Conservation (phyloP, 2,329 filamentous ascomycete genomes). For the Elsinoe necatrix region DNA sequence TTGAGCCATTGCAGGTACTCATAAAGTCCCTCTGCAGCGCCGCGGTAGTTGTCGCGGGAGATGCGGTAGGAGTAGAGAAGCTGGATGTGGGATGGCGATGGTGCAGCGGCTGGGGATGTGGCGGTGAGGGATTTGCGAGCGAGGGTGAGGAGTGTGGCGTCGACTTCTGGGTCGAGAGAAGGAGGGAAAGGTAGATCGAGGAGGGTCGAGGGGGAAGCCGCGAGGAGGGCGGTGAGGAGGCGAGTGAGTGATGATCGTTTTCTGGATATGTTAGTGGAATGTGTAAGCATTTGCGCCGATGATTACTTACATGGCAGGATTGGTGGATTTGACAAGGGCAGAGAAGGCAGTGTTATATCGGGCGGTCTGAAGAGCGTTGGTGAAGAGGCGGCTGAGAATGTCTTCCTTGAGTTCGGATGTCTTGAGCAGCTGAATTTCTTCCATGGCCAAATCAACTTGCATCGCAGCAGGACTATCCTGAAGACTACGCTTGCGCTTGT, state of each 20-base stretch:
- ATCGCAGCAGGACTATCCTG: constrained; percentile 25
- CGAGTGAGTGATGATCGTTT: constrained; percentile 61
- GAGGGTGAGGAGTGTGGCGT: constrained; percentile 65
- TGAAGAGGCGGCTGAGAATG: constrained; percentile 76
- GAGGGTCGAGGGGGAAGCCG: constrained; percentile 35
- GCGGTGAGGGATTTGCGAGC: constrained; percentile 58
- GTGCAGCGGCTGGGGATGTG: constrained; percentile 23
- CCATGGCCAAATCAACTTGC: constrained; percentile 24
- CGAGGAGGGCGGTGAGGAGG: constrained; percentile 45
- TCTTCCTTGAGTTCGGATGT: constrained; percentile 48
- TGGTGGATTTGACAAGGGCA: constrained; percentile 63
- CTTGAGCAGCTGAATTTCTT: constrained; percentile 29
- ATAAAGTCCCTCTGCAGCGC: constrained; percentile 53
- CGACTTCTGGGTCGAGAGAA: constrained; percentile 63
- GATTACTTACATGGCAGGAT: constrained; percentile 50
- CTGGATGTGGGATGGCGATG: constrained; percentile 64
- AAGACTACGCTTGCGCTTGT: constrained; percentile 23
- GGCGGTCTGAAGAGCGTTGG: constrained; percentile 66
- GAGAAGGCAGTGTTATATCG: constrained; percentile 78
- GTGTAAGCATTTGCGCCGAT: neutral
- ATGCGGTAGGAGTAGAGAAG: constrained; percentile 89
- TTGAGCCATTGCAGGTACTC: constrained; percentile 46
- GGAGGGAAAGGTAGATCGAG: constrained; percentile 70
- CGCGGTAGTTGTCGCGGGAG: constrained; percentile 75
- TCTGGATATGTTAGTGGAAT: constrained; percentile 19